Conservation (phyloP, 805 yeast genomes). For the Zygosaccharomyces bailii region DNA sequence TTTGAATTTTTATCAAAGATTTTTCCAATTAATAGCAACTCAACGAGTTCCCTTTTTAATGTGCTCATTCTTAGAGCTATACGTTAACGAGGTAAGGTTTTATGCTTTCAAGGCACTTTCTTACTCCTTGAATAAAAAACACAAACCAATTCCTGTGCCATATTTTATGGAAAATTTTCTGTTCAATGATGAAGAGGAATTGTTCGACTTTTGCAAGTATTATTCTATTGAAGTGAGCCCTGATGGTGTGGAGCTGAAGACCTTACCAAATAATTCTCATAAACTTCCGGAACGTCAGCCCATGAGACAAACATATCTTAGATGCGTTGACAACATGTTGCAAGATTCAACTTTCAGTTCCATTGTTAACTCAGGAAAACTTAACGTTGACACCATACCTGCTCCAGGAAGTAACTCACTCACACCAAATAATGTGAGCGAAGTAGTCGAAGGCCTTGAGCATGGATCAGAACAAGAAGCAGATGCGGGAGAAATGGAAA, state of each 20-base stretch:
- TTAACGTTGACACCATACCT: conserved; percentile 21
- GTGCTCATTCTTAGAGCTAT: conserved; percentile 73
- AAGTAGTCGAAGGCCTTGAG: conserved; percentile 8
- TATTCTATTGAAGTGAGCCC: conserved; percentile 51
- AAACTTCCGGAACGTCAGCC: conserved; percentile 39
- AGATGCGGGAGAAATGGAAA: background rate
- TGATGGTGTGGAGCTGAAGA: conserved; percentile 44
- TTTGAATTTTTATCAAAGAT: conserved; percentile 55
- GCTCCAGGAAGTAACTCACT: background rate
- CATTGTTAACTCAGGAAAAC: conserved; percentile 41
- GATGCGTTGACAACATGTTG: conserved; percentile 41
- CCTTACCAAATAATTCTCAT: conserved; percentile 40
- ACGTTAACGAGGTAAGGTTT: conserved; percentile 73
- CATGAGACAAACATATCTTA: conserved; percentile 46
- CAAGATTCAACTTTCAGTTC: conserved; percentile 29
- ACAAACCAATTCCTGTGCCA: conserved; percentile 57
- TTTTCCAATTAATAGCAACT: conserved; percentile 55
- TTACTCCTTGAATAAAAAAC: conserved; percentile 62
- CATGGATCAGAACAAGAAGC: conserved; percentile 1
- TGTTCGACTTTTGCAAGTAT: conserved; percentile 55
- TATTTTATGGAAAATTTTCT: conserved; percentile 53
- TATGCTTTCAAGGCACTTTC: conserved; percentile 67
- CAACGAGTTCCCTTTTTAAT: conserved; percentile 60
- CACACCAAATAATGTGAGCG: background rate
- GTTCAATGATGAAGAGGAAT: conserved; percentile 57